A percentile compares a stretch with the other conserved stretches of the same genome.
phyloP scores from a whole-genome alignment of 176 grass and related monocot species.

The Secale cereale region DNA sequence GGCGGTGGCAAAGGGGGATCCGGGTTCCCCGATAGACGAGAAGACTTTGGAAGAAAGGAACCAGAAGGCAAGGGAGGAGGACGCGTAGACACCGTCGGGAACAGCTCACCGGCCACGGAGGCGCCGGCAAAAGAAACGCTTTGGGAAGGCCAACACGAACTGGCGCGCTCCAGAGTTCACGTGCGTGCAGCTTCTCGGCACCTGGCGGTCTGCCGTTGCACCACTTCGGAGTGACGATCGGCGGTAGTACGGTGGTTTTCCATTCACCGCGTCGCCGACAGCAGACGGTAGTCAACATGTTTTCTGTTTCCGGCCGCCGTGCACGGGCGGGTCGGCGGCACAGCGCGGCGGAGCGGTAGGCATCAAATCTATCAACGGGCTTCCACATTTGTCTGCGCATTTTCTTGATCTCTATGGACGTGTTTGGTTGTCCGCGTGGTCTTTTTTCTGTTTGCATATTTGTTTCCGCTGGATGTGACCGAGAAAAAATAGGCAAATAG shows the following conservation, averaged over 20 bases:
- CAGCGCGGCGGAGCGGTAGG: too few relatives aligned
- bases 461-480: too few relatives aligned
- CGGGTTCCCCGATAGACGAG: background rate
- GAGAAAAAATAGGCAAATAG: too few relatives aligned
- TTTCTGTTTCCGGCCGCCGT: background rate
- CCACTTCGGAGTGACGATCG: background rate
- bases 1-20: conserved; percentile 9
- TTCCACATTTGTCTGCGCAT: too few relatives aligned
- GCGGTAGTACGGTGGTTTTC: background rate
- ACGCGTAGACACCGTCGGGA: conserved; percentile 43
- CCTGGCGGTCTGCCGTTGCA: background rate
- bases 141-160: background rate
- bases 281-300: background rate
- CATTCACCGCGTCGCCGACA: background rate
- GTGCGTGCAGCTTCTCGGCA: background rate
- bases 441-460: too few relatives aligned
- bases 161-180: background rate
- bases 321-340: background rate
- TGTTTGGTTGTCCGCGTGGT: too few relatives aligned
- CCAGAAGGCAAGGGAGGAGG: background rate
- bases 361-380: too few relatives aligned
- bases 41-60: conserved; percentile 43
- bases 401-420: too few relatives aligned
- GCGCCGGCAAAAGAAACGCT: background rate
- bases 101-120: conserved; percentile 39